Percentiles rank a stretch among this genome's conserved stretches.
Conservation (phyloP, 352 stramenopile genomes). For the Blastocystis sp. region DNA sequence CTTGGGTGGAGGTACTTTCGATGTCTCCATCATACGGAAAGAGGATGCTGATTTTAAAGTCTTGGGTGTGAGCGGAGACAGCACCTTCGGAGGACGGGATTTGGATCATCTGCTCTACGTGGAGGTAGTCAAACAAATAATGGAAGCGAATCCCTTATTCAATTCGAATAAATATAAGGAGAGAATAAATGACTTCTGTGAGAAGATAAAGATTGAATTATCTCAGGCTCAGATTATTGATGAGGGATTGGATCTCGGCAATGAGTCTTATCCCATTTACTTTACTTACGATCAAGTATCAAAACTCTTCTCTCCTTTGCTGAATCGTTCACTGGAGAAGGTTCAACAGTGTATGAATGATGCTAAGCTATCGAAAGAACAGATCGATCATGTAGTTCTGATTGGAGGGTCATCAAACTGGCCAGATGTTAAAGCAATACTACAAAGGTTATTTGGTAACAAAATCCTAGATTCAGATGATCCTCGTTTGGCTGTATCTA, state of each 20-base stretch:
- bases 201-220: slow-evolving; percentile 95
- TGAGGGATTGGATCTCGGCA: slow-evolving; percentile 79
- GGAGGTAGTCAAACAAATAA: slow-evolving; percentile 93
- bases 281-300: slow-evolving; percentile 79
- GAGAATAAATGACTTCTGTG: slow-evolving; percentile 81
- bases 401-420: slow-evolving; percentile 90
- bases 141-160: background rate
- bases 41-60: slow-evolving; percentile 67
- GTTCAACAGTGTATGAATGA: slow-evolving; percentile 91
- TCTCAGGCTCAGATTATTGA: slow-evolving; percentile 78
- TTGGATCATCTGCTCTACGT: slow-evolving; percentile 90
- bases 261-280: slow-evolving; percentile 88
- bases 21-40: slow-evolving; percentile 68
- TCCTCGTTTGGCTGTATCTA: background rate
- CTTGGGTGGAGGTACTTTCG: slow-evolving; percentile 81
- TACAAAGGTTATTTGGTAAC: background rate
- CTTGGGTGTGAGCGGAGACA: slow-evolving; percentile 76
- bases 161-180: slow-evolving; percentile 58
- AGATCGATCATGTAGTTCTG: slow-evolving; percentile 97
- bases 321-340: slow-evolving; percentile 85
- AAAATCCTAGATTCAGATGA: background rate
- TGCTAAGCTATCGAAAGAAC: slow-evolving; percentile 84
- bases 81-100: slow-evolving; percentile 79
- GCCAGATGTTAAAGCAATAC: background rate
- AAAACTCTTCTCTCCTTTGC: background rate